phyloP scores from a whole-genome alignment of 2,329 filamentous ascomycete genomes.

The Fusarium globosum region DNA sequence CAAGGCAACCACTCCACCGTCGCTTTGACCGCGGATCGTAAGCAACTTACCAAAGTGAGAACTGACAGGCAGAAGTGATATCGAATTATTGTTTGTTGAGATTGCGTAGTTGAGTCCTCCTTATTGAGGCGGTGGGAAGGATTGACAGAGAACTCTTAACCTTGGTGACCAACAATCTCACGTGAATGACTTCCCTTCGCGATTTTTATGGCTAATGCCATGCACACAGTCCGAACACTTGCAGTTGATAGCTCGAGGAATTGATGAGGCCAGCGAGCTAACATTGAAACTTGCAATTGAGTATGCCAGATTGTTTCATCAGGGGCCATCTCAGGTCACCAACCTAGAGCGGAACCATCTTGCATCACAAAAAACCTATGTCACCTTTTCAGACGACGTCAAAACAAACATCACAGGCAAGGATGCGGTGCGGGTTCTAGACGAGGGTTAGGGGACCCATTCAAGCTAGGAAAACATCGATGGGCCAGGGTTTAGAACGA shows the following conservation, averaged over 20 bases:
- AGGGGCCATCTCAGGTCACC: background rate
- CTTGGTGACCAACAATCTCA: background rate
- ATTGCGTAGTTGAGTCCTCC: background rate
- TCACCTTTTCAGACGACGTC: constrained; percentile 34
- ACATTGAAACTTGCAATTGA: background rate
- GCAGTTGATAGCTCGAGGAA: background rate
- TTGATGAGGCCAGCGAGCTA: no score
- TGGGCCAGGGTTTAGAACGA: constrained; percentile 17
- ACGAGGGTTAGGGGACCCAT: background rate
- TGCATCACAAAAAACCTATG: constrained; percentile 1
- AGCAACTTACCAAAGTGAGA: background rate
- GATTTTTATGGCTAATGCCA: background rate
- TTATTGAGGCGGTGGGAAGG: background rate
- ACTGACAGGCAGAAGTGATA: background rate
- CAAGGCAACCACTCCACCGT: constrained; percentile 24
- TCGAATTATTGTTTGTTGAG: background rate
- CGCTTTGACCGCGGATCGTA: background rate
- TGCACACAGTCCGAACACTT: background rate
- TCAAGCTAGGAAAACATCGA: background rate
- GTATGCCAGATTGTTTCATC: background rate
- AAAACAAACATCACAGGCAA: constrained; percentile 33
- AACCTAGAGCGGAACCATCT: background rate
- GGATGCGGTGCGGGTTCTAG: constrained; percentile 7
- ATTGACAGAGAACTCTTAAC: background rate
- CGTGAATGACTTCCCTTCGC: background rate